Evolutionary conservation across 768 basidiomycete species (phyloP).

Genomic region (Strobilomyces dryophilus): DNA sequence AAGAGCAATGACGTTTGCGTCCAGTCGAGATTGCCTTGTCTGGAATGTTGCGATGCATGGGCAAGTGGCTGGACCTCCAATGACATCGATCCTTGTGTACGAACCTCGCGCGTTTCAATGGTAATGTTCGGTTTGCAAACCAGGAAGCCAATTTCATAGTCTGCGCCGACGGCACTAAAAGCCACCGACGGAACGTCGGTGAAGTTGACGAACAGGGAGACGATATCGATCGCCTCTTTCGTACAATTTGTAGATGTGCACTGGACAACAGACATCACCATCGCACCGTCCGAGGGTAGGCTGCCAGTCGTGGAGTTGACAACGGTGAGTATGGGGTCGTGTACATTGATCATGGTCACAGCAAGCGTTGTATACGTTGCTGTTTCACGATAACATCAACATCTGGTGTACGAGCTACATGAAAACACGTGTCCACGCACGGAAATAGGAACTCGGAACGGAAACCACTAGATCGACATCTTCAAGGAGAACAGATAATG

Average conservation of each 20-base stretch:
- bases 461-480: slow-evolving; percentile 7
- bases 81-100: slow-evolving; percentile 11
- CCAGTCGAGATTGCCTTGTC: slow-evolving; percentile 16
- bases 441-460: slow-evolving; percentile 15
- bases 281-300: slow-evolving; percentile 13
- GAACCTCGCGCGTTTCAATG: slow-evolving; percentile 21
- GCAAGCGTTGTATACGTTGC: slow-evolving; percentile 5
- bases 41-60: neutral
- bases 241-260: slow-evolving; percentile 12
- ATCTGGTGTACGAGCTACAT: no score
- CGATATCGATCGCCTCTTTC: slow-evolving; percentile 2
- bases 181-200: slow-evolving; percentile 9
- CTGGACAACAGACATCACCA: slow-evolving; percentile 15
- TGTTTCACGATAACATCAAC: neutral
- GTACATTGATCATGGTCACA: slow-evolving; percentile 12
- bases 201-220: slow-evolving; percentile 10
- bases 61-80: slow-evolving; percentile 10
- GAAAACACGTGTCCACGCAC: slow-evolving; percentile 2
- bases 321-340: slow-evolving; percentile 12
- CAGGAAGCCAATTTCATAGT: slow-evolving; percentile 20
- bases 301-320: slow-evolving; percentile 13
- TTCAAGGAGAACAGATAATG: slow-evolving; percentile 8
- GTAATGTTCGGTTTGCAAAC: slow-evolving; percentile 22
- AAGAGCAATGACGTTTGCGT: slow-evolving; percentile 13
- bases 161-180: slow-evolving; percentile 9